These are phyloP conservation scores for Dactylorhiza incarnata DNA, from an alignment of 106 monocot genomes.

Conservation along the genomic window DNA sequence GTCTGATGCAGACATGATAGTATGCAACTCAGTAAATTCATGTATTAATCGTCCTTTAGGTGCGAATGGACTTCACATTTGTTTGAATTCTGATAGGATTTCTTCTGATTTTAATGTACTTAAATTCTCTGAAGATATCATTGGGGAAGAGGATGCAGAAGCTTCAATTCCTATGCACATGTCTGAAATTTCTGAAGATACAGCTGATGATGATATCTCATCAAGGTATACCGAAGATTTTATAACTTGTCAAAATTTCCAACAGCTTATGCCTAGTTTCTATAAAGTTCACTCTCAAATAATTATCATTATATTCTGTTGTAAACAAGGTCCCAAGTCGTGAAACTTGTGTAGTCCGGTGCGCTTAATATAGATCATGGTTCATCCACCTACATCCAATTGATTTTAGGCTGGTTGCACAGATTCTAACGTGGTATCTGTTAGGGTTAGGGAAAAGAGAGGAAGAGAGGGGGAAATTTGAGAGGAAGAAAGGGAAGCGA, in stretches of 20 bases:
- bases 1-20: conserved; percentile 47
- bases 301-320: neutral
- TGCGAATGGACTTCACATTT: conserved; percentile 13
- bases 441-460: too few species aligned
- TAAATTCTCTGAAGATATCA: conserved; percentile 26
- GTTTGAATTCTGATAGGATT: neutral
- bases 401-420: too few species aligned
- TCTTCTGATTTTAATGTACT: neutral
- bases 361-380: too few species aligned
- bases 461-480: too few species aligned
- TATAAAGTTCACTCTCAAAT: neutral
- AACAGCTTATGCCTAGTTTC: neutral
- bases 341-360: too few species aligned
- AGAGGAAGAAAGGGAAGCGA: too few species aligned
- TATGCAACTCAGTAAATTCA: conserved; percentile 65
- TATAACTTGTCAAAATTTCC: neutral
- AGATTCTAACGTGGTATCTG: too few species aligned
- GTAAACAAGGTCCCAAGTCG: neutral
- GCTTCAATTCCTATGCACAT: conserved; percentile 51
- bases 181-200: conserved; percentile 68
- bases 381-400: too few species aligned
- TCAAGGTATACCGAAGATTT: conserved; percentile 49
- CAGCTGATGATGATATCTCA: conserved; percentile 72
- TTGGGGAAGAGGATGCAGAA: conserved; percentile 74
- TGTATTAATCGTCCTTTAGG: conserved; percentile 81